Base-by-base conservation (phyloP, 2,329 filamentous ascomycete species). In the Hypoxylon sp. region DNA sequence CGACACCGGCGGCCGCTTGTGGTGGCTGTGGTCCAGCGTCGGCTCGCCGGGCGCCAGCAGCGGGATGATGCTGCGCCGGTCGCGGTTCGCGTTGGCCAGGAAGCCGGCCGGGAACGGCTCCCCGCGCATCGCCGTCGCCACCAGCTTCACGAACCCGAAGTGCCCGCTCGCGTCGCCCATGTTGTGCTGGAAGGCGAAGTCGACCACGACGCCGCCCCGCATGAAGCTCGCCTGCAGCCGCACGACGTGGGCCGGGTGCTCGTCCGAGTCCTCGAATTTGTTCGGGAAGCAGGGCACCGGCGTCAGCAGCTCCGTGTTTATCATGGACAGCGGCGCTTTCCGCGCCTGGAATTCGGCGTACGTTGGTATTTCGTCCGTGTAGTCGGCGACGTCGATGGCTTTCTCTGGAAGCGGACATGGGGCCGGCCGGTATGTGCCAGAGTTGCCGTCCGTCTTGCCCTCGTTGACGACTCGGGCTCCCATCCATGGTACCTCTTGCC, bases 181-280 rank as follows among this genome's bases (percentile, higher is more conserved):
- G 27, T 48, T 55, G 37, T 55, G 51, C 24, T 55, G 20, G 35
- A 43, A 33, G 18, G 43, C 43, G 18, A 41, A 55, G 17, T 55
- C 43, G 17, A 55, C 5, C 4, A 55, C 11, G 18, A 55, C 23
- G 26, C 51, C 51, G 2, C 51, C 51, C 15, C 35, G 33, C 15
- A 55, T 55, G 15, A 55, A 48, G 37, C 24, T 55, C 4, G n/a
- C 51, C 17, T 55, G 51, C 7, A 55, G 7, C 9, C 33, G 33
- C 10, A 55, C 24, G 3, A 43, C 43, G 15, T 41, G 35, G 2
- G 51, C 51, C 26, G 51, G 51, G 27, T 42, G 7, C 29, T 55
- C 43, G n/a, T 55, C 51, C 15, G 48, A 45, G 13, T 52, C 48
- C 17, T 52, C 29, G 29, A 37, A 52, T 7, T 33, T 38, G 15